These are phyloP conservation scores for Fusarium sp. DNA, from an alignment of 2,329 filamentous ascomycete genomes.

Conservation along the genomic window DNA sequence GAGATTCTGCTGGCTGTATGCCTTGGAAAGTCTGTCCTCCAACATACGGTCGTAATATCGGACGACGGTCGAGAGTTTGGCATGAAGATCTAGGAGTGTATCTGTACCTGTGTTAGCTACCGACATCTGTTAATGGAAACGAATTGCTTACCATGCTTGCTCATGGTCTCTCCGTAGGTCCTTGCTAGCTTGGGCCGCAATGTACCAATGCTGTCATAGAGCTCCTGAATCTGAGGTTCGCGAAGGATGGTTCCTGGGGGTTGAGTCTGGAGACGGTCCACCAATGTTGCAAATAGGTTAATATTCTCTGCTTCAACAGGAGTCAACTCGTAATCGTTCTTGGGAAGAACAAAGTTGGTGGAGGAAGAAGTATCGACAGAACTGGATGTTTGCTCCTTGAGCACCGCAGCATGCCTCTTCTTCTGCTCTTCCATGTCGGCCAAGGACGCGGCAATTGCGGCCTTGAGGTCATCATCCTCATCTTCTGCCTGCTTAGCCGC, in stretches of 20 bases:
- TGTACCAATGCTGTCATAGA: slow-evolving; percentile 97
- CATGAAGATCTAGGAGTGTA: slow-evolving; percentile 91
- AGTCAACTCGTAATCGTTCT: slow-evolving; percentile 94
- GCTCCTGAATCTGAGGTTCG: slow-evolving; percentile 96
- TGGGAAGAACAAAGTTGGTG: slow-evolving; percentile 71
- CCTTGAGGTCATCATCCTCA: slow-evolving; percentile 92
- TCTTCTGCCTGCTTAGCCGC: slow-evolving; percentile 73
- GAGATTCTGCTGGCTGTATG: slow-evolving; percentile 84
- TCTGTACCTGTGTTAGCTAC: slow-evolving; percentile 64
- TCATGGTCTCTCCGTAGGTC: slow-evolving; percentile 99
- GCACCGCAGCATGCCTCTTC: slow-evolving; percentile 83
- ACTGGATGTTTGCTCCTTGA: slow-evolving; percentile 81
- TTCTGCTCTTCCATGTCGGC: slow-evolving; percentile 99
- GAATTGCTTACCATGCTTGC: slow-evolving; percentile 83
- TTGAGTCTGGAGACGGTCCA: slow-evolving; percentile 94
- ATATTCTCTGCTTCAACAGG: slow-evolving; percentile 97
- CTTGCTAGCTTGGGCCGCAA: slow-evolving; percentile 92
- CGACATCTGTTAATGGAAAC: neutral
- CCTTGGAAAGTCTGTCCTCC: slow-evolving; percentile 92
- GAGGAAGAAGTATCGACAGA: slow-evolving; percentile 52
- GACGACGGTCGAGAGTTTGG: slow-evolving; percentile 95
- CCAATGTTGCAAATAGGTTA: slow-evolving; percentile 92
- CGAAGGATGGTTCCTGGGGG: slow-evolving; percentile 95
- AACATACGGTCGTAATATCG: slow-evolving; percentile 98
- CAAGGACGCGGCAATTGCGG: slow-evolving; percentile 93